Evolutionary conservation across 768 basidiomycete species (phyloP).

Genomic region (Rhodosporidiobolus sp.): DNA sequence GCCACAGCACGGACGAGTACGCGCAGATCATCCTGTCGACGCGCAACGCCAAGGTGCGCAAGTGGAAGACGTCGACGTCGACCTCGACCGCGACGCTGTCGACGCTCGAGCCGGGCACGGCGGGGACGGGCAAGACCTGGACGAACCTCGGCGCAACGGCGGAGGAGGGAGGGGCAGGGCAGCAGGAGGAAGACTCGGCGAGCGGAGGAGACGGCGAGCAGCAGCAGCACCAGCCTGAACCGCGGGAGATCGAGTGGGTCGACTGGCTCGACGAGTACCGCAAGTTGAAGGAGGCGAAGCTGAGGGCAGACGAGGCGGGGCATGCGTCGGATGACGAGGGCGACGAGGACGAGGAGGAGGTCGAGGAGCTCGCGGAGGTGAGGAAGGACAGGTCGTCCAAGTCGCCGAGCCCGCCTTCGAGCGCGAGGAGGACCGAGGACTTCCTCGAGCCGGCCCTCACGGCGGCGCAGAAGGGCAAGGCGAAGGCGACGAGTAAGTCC

Average conservation of each 20-base stretch:
- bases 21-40: conserved; percentile 51
- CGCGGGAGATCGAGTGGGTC: conserved; percentile 52
- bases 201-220: background rate
- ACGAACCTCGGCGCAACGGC: conserved; percentile 11
- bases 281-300: conserved; percentile 51
- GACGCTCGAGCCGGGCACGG: conserved; percentile 16
- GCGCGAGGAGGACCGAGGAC: conserved; percentile 3
- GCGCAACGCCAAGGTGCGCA: conserved; percentile 51
- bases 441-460: conserved; percentile 24
- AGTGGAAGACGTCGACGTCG: conserved; percentile 47
- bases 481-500: conserved; percentile 33
- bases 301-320: conserved; percentile 44
- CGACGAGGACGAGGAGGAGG: background rate
- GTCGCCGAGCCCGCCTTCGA: conserved; percentile 2
- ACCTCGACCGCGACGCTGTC: background rate
- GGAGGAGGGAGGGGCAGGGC: conserved; percentile 12
- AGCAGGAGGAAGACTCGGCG: background rate
- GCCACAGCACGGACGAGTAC: conserved; percentile 40
- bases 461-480: conserved; percentile 28
- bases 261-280: conserved; percentile 54
- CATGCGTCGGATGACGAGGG: background rate
- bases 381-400: background rate
- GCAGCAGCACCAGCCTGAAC: background rate
- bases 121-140: conserved; percentile 13
- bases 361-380: background rate